Conservation (phyloP, 2,329 filamentous ascomycete genomes). For the Fusarium sp. region DNA sequence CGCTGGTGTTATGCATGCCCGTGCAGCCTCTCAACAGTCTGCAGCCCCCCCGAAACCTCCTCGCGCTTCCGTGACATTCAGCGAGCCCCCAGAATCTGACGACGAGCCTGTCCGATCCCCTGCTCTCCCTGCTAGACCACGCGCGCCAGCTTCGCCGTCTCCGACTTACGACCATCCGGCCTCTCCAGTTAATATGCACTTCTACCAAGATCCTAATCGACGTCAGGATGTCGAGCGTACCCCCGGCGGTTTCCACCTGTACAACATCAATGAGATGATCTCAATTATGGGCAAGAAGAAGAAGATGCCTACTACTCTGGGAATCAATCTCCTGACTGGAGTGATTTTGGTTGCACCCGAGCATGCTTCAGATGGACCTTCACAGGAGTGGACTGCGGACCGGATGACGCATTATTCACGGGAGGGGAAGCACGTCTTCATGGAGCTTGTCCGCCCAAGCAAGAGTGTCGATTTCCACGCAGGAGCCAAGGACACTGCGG, state of each 20-base stretch:
- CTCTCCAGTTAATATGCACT: constrained; percentile 30
- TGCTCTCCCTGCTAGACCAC: constrained; percentile 51
- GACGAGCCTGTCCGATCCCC: constrained; percentile 48
- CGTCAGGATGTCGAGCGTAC: constrained; percentile 55
- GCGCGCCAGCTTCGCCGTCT: constrained; percentile 33
- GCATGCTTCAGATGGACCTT: constrained; percentile 79
- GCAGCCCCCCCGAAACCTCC: constrained; percentile 42
- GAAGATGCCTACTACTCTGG: constrained; percentile 97
- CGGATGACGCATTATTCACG: constrained; percentile 97
- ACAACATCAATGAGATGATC: constrained; percentile 97
- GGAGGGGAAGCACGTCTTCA: constrained; percentile 96
- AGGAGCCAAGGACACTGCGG: constrained; percentile 93
- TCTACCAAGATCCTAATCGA: constrained; percentile 25
- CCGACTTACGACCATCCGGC: constrained; percentile 38
- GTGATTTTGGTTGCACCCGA: constrained; percentile 91
- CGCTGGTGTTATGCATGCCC: constrained; percentile 63
- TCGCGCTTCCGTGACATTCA: constrained; percentile 38
- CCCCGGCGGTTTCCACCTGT: constrained; percentile 87
- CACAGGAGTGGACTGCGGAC: constrained; percentile 92
- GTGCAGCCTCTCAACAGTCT: constrained; percentile 48
- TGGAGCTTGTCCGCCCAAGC: constrained; percentile 89
- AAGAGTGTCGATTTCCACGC: constrained; percentile 98
- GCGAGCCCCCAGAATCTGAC: constrained; percentile 44
- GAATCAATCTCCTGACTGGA: constrained; percentile 89
- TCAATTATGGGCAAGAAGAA: constrained; percentile 97